Conservation (phyloP, 2,329 filamentous ascomycete species). For the Emericellopsis atlantica region DNA sequence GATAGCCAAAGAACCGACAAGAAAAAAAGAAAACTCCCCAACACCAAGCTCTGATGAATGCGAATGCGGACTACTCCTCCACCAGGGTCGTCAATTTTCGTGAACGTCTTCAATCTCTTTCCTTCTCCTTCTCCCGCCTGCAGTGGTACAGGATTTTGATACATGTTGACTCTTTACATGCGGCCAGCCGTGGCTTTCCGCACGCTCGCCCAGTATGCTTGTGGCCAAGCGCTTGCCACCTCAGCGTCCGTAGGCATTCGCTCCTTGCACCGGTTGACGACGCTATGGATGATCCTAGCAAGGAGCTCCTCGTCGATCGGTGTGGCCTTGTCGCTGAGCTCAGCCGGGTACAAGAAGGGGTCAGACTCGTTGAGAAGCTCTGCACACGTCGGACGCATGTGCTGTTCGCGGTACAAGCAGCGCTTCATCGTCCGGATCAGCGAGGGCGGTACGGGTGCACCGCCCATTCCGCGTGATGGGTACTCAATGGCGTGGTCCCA, state of each 20-base stretch:
- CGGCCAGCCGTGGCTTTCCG: conserved; percentile 30
- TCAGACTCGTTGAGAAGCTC: conserved; percentile 47
- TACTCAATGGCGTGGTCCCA: conserved; percentile 63
- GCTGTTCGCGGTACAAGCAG: conserved; percentile 50
- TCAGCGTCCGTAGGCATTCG: conserved; percentile 47
- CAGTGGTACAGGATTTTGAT: too few species aligned
- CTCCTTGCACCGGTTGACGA: conserved; percentile 45
- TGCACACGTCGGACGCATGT: conserved; percentile 49
- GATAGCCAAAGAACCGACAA: too few species aligned
- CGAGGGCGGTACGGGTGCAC: conserved; percentile 42
- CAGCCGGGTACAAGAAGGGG: conserved; percentile 50
- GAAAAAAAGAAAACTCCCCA: too few species aligned
- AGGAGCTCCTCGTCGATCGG: conserved; percentile 52
- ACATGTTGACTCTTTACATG: background rate
- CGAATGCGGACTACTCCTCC: too few species aligned
- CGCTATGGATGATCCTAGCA: conserved; percentile 48
- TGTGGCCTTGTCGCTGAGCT: conserved; percentile 39
- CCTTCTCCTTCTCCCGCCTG: too few species aligned
- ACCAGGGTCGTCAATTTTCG: background rate
- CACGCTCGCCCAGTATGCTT: conserved; percentile 49
- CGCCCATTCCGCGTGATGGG: conserved; percentile 56
- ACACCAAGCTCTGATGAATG: too few species aligned
- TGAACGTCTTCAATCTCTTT: background rate
- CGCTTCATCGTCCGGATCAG: conserved; percentile 49
- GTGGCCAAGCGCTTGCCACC: conserved; percentile 40